Evolutionary conservation across 2,329 filamentous ascomycete genomes (phyloP).

Genomic region (Ophiostoma ulmi): DNA sequence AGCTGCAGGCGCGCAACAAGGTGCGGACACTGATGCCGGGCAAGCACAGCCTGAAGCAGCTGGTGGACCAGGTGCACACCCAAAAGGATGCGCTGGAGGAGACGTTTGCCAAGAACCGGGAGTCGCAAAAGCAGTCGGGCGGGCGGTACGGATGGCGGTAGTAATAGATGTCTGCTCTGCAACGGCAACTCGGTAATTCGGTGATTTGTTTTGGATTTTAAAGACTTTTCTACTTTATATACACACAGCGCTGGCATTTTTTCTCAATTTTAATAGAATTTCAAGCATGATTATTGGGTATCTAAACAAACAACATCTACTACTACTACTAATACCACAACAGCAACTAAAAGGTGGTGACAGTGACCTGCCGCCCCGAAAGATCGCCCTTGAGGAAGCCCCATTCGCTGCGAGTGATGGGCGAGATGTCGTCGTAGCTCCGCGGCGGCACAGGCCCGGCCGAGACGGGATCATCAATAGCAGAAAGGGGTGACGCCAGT

Average conservation of each 20-base stretch:
- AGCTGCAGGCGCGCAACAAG: slow-evolving; percentile 71
- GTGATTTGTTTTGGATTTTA: neutral
- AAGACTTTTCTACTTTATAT: neutral
- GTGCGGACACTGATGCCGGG: slow-evolving; percentile 77
- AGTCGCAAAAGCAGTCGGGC: slow-evolving; percentile 75
- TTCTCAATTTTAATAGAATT: neutral
- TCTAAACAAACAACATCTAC: slow-evolving; percentile 6
- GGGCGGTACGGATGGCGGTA: slow-evolving; percentile 78
- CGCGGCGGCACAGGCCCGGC: slow-evolving; percentile 50
- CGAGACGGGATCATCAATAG: neutral
- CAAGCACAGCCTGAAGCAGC: slow-evolving; percentile 83
- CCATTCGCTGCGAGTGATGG: slow-evolving; percentile 59
- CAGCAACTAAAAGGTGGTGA: slow-evolving; percentile 44
- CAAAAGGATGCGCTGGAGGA: slow-evolving; percentile 88
- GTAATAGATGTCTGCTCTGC: neutral
- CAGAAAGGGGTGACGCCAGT: slow-evolving; percentile 4
- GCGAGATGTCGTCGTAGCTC: slow-evolving; percentile 58
- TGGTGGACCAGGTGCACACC: slow-evolving; percentile 74
- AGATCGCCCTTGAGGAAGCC: slow-evolving; percentile 53
- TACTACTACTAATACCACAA: neutral
- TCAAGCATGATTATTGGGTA: neutral
- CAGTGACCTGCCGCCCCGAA: slow-evolving; percentile 43
- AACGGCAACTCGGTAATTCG: no score
- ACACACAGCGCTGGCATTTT: neutral
- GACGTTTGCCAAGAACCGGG: slow-evolving; percentile 72